A percentile compares a stretch with the other conserved stretches of the same genome.
Evolutionary conservation across 345 rosid species (phyloP).

Genomic region (Erucastrum elatum): DNA sequence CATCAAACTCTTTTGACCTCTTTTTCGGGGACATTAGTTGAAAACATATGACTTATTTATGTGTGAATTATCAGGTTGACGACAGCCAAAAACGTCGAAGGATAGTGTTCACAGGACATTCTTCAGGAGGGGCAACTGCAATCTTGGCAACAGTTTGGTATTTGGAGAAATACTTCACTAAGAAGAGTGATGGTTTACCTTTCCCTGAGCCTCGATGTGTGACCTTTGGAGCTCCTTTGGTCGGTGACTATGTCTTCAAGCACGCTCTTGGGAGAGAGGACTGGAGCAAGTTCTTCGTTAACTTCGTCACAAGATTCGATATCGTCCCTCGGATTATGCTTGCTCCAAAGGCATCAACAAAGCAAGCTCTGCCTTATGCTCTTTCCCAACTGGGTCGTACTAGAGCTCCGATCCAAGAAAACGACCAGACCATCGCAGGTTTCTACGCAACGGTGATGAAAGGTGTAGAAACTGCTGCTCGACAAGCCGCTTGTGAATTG

Average conservation of each 20-base stretch:
- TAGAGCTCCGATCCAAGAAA: neutral
- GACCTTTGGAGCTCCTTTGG: slow-evolving; percentile 86
- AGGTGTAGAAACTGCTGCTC: slow-evolving; percentile 54
- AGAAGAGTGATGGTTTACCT: neutral
- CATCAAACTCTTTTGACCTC: no score
- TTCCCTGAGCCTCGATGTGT: slow-evolving; percentile 47
- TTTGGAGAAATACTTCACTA: slow-evolving; percentile 41
- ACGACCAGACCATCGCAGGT: neutral
- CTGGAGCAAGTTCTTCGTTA: slow-evolving; percentile 64
- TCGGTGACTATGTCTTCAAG: slow-evolving; percentile 57
- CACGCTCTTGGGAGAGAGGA: slow-evolving; percentile 70
- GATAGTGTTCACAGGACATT: slow-evolving; percentile 84
- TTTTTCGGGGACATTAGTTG: neutral
- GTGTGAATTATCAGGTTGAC: slow-evolving; percentile 45
- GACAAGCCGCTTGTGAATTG: slow-evolving; percentile 56
- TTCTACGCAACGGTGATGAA: slow-evolving; percentile 56
- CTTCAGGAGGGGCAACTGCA: slow-evolving; percentile 77
- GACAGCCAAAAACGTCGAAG: slow-evolving; percentile 28
- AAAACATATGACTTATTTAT: neutral
- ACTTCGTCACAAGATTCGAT: slow-evolving; percentile 66
- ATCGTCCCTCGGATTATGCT: slow-evolving; percentile 71
- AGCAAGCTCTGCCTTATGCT: slow-evolving; percentile 32
- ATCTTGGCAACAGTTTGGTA: slow-evolving; percentile 67
- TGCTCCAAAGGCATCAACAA: slow-evolving; percentile 48
- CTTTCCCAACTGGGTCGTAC: slow-evolving; percentile 35